Conservation (phyloP, 768 basidiomycete species). For the Termitomyces sp. region DNA sequence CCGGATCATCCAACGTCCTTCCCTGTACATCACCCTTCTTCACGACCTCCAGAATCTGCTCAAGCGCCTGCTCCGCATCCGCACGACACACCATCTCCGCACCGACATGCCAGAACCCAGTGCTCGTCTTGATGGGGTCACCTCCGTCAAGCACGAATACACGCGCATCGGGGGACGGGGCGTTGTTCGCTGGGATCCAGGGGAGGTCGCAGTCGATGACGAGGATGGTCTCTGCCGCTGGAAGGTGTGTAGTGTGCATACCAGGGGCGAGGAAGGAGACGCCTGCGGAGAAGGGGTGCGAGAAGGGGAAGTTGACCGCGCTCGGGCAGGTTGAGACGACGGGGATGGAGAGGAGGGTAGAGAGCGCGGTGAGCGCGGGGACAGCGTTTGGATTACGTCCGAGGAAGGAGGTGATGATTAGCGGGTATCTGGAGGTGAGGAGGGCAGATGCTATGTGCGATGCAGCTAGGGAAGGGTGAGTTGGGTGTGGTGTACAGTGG, state of each 20-base stretch:
- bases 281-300: conserved; percentile 52
- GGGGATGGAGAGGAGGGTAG: conserved; percentile 49
- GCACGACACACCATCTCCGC: conserved; percentile 58
- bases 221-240: conserved; percentile 57
- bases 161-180: conserved; percentile 37
- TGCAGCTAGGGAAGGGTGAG: conserved; percentile 22
- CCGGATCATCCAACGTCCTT: background rate
- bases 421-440: conserved; percentile 44
- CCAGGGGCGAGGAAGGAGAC: conserved; percentile 43
- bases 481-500: background rate
- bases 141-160: conserved; percentile 61
- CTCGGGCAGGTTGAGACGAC: conserved; percentile 49
- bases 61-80: conserved; percentile 48
- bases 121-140: conserved; percentile 52
- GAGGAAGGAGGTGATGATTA: conserved; percentile 62
- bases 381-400: conserved; percentile 53
- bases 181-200: conserved; percentile 53
- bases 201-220: conserved; percentile 65
- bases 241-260: conserved; percentile 43
- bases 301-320: conserved; percentile 49
- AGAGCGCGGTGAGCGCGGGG: conserved; percentile 40
- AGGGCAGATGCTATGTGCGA: conserved; percentile 45
- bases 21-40: conserved; percentile 21
- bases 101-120: conserved; percentile 17
- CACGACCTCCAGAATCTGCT: conserved; percentile 40